phyloP scores from a whole-genome alignment of 2,329 filamentous ascomycete species.

The Beauveria sp. region DNA sequence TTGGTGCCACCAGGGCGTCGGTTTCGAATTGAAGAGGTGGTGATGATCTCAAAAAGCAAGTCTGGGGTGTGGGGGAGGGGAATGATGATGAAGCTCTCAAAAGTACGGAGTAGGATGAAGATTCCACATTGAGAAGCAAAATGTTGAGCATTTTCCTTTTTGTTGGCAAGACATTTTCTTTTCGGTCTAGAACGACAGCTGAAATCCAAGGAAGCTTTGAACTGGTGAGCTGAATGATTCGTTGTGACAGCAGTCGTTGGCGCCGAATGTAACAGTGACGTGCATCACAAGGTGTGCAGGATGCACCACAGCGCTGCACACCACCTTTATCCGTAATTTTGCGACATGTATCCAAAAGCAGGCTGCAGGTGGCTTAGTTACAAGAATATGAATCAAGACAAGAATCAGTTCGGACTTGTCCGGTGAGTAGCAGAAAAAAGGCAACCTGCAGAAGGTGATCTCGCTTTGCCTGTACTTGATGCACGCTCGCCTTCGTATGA shows the following conservation, averaged over 20 bases:
- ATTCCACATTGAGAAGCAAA: too few relatives aligned
- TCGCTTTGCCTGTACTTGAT: background rate
- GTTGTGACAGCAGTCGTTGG: background rate
- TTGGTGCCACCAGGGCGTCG: background rate
- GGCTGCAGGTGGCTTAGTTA: background rate
- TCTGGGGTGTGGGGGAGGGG: background rate
- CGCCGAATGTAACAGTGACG: constrained; percentile 10
- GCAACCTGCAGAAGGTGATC: constrained; percentile 8
- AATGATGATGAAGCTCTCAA: background rate
- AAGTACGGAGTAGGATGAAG: background rate
- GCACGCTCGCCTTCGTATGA: background rate
- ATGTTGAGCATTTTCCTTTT: background rate
- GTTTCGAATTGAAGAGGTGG: background rate
- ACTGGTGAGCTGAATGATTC: constrained; percentile 1
- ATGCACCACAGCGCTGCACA: background rate
- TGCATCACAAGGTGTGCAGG: constrained; percentile 4
- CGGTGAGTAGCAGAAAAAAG: background rate
- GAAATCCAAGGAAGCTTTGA: background rate
- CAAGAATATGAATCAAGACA: background rate
- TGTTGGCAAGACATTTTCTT: background rate
- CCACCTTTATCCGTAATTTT: background rate
- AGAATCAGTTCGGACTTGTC: background rate
- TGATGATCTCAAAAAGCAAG: background rate
- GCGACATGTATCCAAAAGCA: background rate
- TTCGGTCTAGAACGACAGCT: background rate